Base-by-base conservation (phyloP, 352 stramenopile genomes). In the Globisporangium rhizosaccharum region DNA sequence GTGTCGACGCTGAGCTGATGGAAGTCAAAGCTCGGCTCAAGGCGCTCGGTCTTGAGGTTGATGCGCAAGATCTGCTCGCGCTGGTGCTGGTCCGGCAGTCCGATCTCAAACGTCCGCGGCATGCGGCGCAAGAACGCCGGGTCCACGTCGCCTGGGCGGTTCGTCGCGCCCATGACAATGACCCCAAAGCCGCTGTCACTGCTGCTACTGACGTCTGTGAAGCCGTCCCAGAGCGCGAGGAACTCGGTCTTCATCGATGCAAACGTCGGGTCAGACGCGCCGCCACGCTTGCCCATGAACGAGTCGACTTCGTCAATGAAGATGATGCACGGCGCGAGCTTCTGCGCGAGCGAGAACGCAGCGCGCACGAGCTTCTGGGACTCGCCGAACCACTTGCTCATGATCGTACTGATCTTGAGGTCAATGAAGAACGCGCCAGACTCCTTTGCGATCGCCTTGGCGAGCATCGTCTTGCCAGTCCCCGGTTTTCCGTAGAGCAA, bases 291-390 rank as follows among this genome's bases (percentile, higher is more conserved):
- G 20, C 88, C 87, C 85, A 96, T 94, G 73, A 96, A 96, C 51
- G 85, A 94, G 65, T 97, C 90, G 17, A 99, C 87, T 67, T 99
- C 97, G 70, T 99, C 97, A 52, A 99, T 98, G 67, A 99, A 99
- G 56, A 99, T 97, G 66, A 99, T 97, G 63, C 88, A 97, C 2
- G 97, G 97, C 47, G 91, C 83, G 45, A 99, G 78, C 73, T 99
- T 99, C 44, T 83, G 73, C 17, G 96, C 95, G 33, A 99, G 72
- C 49, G 82, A 91, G 72, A 98, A 98, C 20, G 88, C 92, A 0
- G 93, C 93, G 41, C 88, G 82, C 53, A 98, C 92, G 23, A 98
- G 76, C 76, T 98, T 98, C 70, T 98, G 75, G 30, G 83, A 97
- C 63, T 95, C 85, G 44, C 85, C 85, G 63, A 95, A 95, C 85